A percentile compares a stretch with the other conserved stretches of the same genome.
phyloP scores from a whole-genome alignment of 345 rosid genomes.

The Aegle marmelos region DNA sequence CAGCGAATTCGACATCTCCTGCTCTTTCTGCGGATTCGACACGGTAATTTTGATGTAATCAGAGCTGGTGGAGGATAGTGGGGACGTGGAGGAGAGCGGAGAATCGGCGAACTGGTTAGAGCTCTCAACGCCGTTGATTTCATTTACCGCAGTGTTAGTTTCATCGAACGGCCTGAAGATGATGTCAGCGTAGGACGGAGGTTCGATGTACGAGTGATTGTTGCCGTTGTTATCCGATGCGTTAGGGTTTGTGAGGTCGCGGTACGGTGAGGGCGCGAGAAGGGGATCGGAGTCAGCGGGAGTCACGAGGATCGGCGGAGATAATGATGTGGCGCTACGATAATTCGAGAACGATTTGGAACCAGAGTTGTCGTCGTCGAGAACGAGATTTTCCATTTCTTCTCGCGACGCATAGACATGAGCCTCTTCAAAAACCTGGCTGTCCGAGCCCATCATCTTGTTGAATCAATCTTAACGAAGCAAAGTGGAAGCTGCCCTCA shows the following conservation, averaged over 20 bases:
- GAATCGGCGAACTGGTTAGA: slow-evolving; percentile 36
- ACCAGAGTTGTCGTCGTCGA: slow-evolving; percentile 32
- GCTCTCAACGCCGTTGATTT: slow-evolving; percentile 60
- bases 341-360: slow-evolving; percentile 39
- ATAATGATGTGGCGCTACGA: slow-evolving; percentile 65
- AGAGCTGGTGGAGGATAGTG: slow-evolving; percentile 54
- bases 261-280: slow-evolving; percentile 41
- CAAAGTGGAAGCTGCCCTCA: neutral
- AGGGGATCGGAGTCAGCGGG: slow-evolving; percentile 83
- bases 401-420: slow-evolving; percentile 52
- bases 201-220: slow-evolving; percentile 63
- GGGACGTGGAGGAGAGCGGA: slow-evolving; percentile 44
- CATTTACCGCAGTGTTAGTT: slow-evolving; percentile 31
- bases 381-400: slow-evolving; percentile 70
- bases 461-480: neutral
- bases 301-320: slow-evolving; percentile 36
- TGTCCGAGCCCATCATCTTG: slow-evolving; percentile 91
- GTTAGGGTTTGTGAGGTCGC: slow-evolving; percentile 37
- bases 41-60: slow-evolving; percentile 77
- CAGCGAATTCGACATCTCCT: slow-evolving; percentile 64
- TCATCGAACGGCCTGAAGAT: slow-evolving; percentile 82
- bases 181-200: slow-evolving; percentile 85
- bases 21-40: slow-evolving; percentile 84
- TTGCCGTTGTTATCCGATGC: slow-evolving; percentile 22
- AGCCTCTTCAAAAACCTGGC: slow-evolving; percentile 51